Percentiles rank a stretch among this genome's conserved stretches.
Conservation (phyloP, 1,284 basidiomycete genomes). For the Boletus sp. region DNA sequence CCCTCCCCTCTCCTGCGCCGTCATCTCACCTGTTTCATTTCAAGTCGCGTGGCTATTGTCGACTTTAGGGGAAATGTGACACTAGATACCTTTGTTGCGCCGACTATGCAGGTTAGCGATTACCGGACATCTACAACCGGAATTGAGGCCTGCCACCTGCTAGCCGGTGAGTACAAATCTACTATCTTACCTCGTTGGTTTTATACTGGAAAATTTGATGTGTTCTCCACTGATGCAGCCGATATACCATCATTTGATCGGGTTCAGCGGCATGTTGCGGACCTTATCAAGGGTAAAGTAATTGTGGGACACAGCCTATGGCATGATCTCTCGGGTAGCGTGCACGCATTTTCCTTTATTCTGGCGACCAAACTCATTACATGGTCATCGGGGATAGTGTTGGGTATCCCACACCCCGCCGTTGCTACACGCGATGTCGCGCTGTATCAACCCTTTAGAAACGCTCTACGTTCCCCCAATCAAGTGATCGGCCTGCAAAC, state of each 20-base stretch:
- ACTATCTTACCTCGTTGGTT: constrained; percentile 3
- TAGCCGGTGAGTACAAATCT: constrained; percentile 39
- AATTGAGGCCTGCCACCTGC: constrained; percentile 53
- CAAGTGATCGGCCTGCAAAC: constrained; percentile 70
- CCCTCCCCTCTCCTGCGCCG: constrained; percentile 4
- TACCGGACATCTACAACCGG: constrained; percentile 71
- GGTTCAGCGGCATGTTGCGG: constrained; percentile 62
- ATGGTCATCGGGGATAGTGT: constrained; percentile 41
- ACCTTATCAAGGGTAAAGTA: constrained; percentile 60
- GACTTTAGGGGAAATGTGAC: constrained; percentile 57
- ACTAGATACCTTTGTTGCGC: constrained; percentile 60
- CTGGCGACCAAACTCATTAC: constrained; percentile 14
- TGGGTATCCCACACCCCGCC: constrained; percentile 77
- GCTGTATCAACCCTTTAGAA: constrained; percentile 74
- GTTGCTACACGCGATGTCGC: constrained; percentile 78
- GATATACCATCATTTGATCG: constrained; percentile 43
- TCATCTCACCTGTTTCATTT: constrained; percentile 19
- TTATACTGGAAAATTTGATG: constrained; percentile 1
- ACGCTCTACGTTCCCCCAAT: constrained; percentile 58
- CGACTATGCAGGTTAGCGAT: constrained; percentile 69
- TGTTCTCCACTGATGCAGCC: constrained; percentile 18
- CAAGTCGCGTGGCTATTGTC: constrained; percentile 59
- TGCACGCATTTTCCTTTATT: constrained; percentile 16
- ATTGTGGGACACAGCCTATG: constrained; percentile 72
- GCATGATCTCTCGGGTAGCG: constrained; percentile 70